Evolutionary conservation across 2,329 filamentous ascomycete species (phyloP).

Genomic region (Talaromyces sp.): DNA sequence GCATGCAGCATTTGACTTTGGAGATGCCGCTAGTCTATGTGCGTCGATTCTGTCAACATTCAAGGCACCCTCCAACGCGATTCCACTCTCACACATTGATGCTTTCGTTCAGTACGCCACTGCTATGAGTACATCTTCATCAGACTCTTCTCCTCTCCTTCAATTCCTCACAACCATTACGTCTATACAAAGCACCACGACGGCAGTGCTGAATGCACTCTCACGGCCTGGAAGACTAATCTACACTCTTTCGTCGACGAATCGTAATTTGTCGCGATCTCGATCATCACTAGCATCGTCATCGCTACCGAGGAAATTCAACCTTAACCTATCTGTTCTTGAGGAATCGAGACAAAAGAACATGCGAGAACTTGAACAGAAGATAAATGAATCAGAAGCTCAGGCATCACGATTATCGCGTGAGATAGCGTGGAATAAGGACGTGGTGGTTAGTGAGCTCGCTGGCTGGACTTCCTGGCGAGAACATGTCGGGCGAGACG

Average conservation of each 20-base stretch:
- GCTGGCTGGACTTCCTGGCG: slow-evolving; percentile 93
- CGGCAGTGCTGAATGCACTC: slow-evolving; percentile 74
- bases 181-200: slow-evolving; percentile 77
- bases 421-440: slow-evolving; percentile 87
- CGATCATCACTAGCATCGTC: slow-evolving; percentile 68
- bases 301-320: slow-evolving; percentile 45
- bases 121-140: slow-evolving; percentile 56
- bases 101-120: slow-evolving; percentile 71
- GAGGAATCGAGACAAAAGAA: slow-evolving; percentile 82
- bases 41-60: slow-evolving; percentile 51
- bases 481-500: slow-evolving; percentile 68
- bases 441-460: slow-evolving; percentile 84
- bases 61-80: slow-evolving; percentile 52
- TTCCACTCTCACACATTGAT: slow-evolving; percentile 63
- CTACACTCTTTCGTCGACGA: slow-evolving; percentile 66
- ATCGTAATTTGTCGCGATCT: slow-evolving; percentile 73
- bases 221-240: slow-evolving; percentile 76
- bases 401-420: slow-evolving; percentile 72
- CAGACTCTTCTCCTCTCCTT: slow-evolving; percentile 67
- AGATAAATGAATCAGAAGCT: slow-evolving; percentile 63
- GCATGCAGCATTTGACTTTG: slow-evolving; percentile 54
- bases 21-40: slow-evolving; percentile 41
- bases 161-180: slow-evolving; percentile 72
- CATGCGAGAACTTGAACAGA: slow-evolving; percentile 79
- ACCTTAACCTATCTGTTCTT: slow-evolving; percentile 50